Base-by-base conservation (phyloP, 495 filamentous ascomycete species). In the Aspergillus bridgeri region DNA sequence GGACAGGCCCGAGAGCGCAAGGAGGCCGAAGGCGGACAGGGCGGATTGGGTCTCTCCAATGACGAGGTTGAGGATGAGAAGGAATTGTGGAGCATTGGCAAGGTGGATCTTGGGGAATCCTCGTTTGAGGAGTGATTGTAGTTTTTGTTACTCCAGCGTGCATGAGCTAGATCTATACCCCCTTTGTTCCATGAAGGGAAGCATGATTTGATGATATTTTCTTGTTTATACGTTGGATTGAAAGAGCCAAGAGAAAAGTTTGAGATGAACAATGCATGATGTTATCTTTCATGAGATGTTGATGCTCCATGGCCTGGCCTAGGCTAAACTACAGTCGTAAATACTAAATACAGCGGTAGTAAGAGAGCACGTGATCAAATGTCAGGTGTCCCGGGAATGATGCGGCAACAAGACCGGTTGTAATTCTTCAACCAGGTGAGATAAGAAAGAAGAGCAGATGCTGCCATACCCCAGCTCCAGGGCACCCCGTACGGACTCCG, bases 61-160 rank as follows among this genome's bases (percentile, higher is more conserved):
- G 94, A 98, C 70, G 95, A 98, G 69, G 73, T 81, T 13, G 94
- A 98, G 68, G 94, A 98, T 76, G 87, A 96, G 75, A 89, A 84
- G 78, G 94, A 98, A 80, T 80, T 98, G 62, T 94, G 91, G 94
- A 91, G 90, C 64, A 88, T 98, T 51, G 94, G 95, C 5, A 92
- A 86, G 77, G 87, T 95, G 29, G 93, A 97, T 70, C 72, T 93
- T 45, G 92, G 88, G 42, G 81, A 83, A 48, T 81, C 79, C 24
- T 70, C 79, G 33, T 89, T 90, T 74, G 76, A 74, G 19, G 74
- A 78, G 23, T 69, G 67, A 76, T 44, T 66, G 63, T 63, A 59
- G 59, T 66, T 58, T 65, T 61, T 64, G 46, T 58, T 65, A 60
- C 55, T 55, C 52, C 42, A 20, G 43, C 24, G 51, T 6, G 58